Evolutionary conservation across 2,329 filamentous ascomycete species (phyloP).

Genomic region (Fusarium pininemorale): DNA sequence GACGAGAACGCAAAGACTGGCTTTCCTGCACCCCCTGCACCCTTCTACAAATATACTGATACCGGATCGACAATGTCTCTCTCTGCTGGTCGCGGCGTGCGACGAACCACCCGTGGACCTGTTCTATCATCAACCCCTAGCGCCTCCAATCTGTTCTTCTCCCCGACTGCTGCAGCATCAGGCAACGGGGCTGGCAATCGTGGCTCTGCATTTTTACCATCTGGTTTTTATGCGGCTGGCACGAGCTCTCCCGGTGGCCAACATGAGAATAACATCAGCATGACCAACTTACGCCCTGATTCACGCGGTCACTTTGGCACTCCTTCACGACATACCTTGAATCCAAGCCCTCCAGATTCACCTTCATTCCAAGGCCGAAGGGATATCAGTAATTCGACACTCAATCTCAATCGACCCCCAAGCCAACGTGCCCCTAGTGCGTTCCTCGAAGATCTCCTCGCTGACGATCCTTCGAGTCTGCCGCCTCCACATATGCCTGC

Average conservation of each 20-base stretch:
- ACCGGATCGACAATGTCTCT: slow-evolving; percentile 64
- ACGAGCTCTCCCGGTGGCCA: slow-evolving; percentile 59
- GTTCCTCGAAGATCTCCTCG: slow-evolving; percentile 89
- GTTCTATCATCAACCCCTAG: slow-evolving; percentile 66
- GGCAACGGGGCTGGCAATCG: slow-evolving; percentile 71
- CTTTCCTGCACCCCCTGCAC: slow-evolving; percentile 65
- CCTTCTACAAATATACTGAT: slow-evolving; percentile 73
- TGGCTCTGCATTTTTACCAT: slow-evolving; percentile 83
- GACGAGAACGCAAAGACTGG: slow-evolving; percentile 74
- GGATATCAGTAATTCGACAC: slow-evolving; percentile 69
- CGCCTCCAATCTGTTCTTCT: slow-evolving; percentile 87
- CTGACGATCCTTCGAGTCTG: slow-evolving; percentile 70
- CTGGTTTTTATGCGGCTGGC: slow-evolving; percentile 87
- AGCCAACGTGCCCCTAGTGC: slow-evolving; percentile 84
- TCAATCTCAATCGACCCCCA: slow-evolving; percentile 69
- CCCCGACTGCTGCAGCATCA: slow-evolving; percentile 81
- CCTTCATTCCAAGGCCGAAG: slow-evolving; percentile 62
- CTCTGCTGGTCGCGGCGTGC: slow-evolving; percentile 59
- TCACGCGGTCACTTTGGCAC: slow-evolving; percentile 59
- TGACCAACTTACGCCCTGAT: slow-evolving; percentile 69
- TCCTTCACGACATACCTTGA: slow-evolving; percentile 53
- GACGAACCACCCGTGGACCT: slow-evolving; percentile 62
- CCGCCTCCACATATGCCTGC: slow-evolving; percentile 55
- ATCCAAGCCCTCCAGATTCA: slow-evolving; percentile 71
- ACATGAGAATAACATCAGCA: slow-evolving; percentile 64